phyloP scores from a whole-genome alignment of 164 flowering plant species.

The Stephania japonica region DNA sequence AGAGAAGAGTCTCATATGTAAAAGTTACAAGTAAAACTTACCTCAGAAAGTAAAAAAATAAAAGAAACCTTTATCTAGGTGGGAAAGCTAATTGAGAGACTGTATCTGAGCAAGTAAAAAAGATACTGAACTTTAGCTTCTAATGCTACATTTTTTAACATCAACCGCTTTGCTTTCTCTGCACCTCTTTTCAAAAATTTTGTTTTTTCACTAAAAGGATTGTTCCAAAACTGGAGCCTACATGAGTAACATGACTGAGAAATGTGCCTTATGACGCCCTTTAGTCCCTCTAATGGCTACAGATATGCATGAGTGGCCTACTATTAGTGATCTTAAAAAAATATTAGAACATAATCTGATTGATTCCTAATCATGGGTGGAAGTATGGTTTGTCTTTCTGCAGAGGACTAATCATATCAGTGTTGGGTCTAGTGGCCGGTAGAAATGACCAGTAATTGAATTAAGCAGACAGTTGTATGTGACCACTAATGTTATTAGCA shows the following conservation, averaged over 20 bases:
- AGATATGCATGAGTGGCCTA: no score
- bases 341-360: no score
- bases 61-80: not conserved
- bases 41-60: not conserved
- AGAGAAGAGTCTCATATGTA: not conserved
- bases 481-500: not conserved
- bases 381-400: not conserved
- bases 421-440: no score
- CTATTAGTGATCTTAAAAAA: not conserved
- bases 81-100: not conserved
- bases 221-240: not conserved
- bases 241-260: not conserved
- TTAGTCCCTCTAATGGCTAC: not conserved
- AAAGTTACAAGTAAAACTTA: no score
- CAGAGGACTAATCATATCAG: no score
- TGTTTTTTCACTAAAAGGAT: not conserved
- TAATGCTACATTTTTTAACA: no score
- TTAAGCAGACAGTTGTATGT: not conserved
- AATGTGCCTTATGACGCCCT: not conserved
- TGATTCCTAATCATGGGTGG: not conserved
- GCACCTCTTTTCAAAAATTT: not conserved
- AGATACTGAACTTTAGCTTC: not conserved
- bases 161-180: not conserved
- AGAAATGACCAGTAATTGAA: not conserved
- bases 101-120: conserved; percentile 7